Conservation (phyloP, 2,329 filamentous ascomycete species). For the Dothideomycetes sp. region DNA sequence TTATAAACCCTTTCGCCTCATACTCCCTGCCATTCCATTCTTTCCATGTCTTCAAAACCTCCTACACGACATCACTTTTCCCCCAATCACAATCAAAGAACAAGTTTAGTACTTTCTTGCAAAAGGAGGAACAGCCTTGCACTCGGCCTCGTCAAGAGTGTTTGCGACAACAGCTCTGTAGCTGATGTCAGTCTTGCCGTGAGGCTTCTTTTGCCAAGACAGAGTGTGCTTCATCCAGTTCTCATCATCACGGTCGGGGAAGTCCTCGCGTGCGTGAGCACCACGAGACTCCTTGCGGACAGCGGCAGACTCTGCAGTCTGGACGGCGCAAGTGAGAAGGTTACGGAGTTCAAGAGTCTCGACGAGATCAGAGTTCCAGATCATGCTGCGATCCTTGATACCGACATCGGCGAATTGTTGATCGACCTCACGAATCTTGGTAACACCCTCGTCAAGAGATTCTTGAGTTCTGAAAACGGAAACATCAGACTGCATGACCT, state of each 20-base stretch:
- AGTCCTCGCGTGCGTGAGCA: slow-evolving; percentile 95
- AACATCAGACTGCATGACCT: slow-evolving; percentile 96
- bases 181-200: slow-evolving; percentile 72
- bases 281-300: slow-evolving; percentile 96
- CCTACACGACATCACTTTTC: too few species aligned
- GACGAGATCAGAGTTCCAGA: slow-evolving; percentile 97
- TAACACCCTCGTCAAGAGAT: slow-evolving; percentile 84
- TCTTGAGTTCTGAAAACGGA: slow-evolving; percentile 93
- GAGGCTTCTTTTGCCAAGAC: slow-evolving; percentile 86
- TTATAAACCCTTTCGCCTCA: too few species aligned
- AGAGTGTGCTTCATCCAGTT: slow-evolving; percentile 99
- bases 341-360: slow-evolving; percentile 95
- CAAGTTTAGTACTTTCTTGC: slow-evolving; percentile 10
- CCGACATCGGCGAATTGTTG: slow-evolving; percentile 68
- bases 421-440: slow-evolving; percentile 71
- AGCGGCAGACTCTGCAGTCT: slow-evolving; percentile 83
- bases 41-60: too few species aligned
- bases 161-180: slow-evolving; percentile 75
- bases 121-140: slow-evolving; percentile 77
- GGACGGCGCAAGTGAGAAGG: slow-evolving; percentile 86
- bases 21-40: too few species aligned
- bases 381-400: slow-evolving; percentile 98
- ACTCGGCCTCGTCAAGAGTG: slow-evolving; percentile 90
- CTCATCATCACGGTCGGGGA: slow-evolving; percentile 84
- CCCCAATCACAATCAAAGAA: too few species aligned